A percentile compares a stretch with the other conserved stretches of the same genome.
These are phyloP conservation scores for Domatiomyces catenatus DNA, from an alignment of 2,329 filamentous ascomycete genomes.

Conservation along the genomic window DNA sequence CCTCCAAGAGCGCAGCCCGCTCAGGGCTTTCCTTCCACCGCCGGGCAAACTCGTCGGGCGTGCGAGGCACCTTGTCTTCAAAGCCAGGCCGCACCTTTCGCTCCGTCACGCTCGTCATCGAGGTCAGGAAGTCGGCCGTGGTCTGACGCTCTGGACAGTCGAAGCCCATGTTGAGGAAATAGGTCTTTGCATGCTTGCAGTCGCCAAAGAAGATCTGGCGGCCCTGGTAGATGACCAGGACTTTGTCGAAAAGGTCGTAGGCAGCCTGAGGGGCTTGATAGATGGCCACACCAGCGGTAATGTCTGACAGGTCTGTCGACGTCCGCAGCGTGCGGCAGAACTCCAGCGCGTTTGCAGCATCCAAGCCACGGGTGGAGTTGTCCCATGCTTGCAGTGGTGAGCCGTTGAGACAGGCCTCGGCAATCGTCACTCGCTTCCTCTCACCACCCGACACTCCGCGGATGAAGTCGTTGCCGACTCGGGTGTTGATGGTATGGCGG, in stretches of 20 bases:
- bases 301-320: conserved; percentile 34
- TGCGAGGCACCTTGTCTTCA: conserved; percentile 49
- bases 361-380: conserved; percentile 37
- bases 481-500: conserved; percentile 30
- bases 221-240: conserved; percentile 59
- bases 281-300: conserved; percentile 41
- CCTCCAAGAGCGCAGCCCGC: conserved; percentile 26
- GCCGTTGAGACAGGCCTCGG: conserved; percentile 35
- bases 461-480: conserved; percentile 42
- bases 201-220: conserved; percentile 64
- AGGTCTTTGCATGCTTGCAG: conserved; percentile 43
- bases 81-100: conserved; percentile 42
- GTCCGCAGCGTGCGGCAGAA: conserved; percentile 40
- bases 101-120: conserved; percentile 50
- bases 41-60: conserved; percentile 51
- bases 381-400: conserved; percentile 32
- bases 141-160: conserved; percentile 54
- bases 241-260: conserved; percentile 57
- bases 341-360: conserved; percentile 42
- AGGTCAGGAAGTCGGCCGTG: conserved; percentile 56
- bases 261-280: conserved; percentile 40
- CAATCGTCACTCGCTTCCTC: conserved; percentile 46
- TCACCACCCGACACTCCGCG: conserved; percentile 48
- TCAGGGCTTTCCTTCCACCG: conserved; percentile 41
- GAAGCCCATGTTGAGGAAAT: conserved; percentile 57